A percentile compares a stretch with the other conserved stretches of the same genome.
Conservation (phyloP, 352 stramenopile genomes). For the Pythium biforme region DNA sequence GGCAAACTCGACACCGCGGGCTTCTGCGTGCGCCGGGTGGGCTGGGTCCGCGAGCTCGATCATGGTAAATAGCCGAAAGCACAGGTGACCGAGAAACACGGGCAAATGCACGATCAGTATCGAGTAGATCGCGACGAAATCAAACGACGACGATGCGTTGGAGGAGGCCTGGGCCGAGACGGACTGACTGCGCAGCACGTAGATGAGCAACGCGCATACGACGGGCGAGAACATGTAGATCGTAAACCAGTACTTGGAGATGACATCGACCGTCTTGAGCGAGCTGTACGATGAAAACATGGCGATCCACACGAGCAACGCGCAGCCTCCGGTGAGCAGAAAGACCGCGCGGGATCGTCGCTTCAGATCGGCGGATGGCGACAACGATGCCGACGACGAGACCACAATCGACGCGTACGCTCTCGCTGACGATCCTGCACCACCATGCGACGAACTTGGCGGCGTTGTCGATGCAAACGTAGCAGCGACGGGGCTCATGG, state of each 20-base stretch:
- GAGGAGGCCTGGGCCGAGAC: constrained; percentile 33
- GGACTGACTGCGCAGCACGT: constrained; percentile 31
- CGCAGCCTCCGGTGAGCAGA: constrained; percentile 41
- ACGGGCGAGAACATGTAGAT: constrained; percentile 61
- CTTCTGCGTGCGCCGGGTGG: constrained; percentile 22
- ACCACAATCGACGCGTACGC: constrained; percentile 19
- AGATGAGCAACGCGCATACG: constrained; percentile 60
- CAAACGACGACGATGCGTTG: constrained; percentile 34
- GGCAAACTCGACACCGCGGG: constrained; percentile 18
- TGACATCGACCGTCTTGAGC: constrained; percentile 26
- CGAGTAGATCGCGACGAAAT: constrained; percentile 75
- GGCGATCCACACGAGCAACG: constrained; percentile 52
- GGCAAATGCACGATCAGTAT: constrained; percentile 74
- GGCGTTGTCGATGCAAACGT: background rate
- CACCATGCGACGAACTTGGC: constrained; percentile 7
- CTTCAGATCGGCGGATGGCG: constrained; percentile 2
- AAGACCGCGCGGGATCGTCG: constrained; percentile 31
- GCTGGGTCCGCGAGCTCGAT: constrained; percentile 36
- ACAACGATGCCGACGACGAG: constrained; percentile 9
- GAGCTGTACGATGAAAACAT: constrained; percentile 75
- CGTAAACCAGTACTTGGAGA: constrained; percentile 54
- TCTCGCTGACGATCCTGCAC: background rate
- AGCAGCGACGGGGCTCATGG: background rate
- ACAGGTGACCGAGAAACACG: constrained; percentile 80
- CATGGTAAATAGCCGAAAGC: constrained; percentile 69